Evolutionary conservation across 805 yeast species (phyloP).

Genomic region (Brettanomyces nanus): DNA sequence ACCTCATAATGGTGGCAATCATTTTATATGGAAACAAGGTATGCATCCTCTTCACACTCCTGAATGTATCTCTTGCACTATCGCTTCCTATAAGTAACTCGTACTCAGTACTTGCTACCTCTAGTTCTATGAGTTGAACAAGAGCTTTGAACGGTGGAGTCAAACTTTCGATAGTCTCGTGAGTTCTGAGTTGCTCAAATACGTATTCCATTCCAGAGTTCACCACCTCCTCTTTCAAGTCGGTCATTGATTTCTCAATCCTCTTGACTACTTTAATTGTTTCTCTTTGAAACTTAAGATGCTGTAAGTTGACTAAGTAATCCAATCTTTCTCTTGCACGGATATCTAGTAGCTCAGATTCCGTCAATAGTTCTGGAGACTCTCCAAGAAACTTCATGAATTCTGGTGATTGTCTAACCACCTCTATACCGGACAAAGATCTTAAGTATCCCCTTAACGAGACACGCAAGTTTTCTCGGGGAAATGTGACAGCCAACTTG

Average conservation of each 20-base stretch:
- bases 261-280: constrained; percentile 22
- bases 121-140: constrained; percentile 75
- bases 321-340: constrained; percentile 55
- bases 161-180: constrained; percentile 41
- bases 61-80: constrained; percentile 65
- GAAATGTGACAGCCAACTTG: constrained; percentile 26
- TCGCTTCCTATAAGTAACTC: constrained; percentile 77
- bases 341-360: constrained; percentile 46
- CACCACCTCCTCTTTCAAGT: constrained; percentile 20
- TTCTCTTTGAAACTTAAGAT: constrained; percentile 63
- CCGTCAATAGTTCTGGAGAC: constrained; percentile 26
- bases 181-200: constrained; percentile 53
- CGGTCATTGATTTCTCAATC: constrained; percentile 35
- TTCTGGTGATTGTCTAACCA: constrained; percentile 43
- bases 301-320: constrained; percentile 44
- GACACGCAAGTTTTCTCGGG: constrained; percentile 70
- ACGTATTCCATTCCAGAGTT: constrained; percentile 47
- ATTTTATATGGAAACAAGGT: constrained; percentile 71
- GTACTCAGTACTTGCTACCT: constrained; percentile 77
- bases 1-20: constrained; percentile 65
- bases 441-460: constrained; percentile 69
- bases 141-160: constrained; percentile 63
- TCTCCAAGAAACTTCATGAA: constrained; percentile 43
- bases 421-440: constrained; percentile 42
- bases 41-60: constrained; percentile 66